These are phyloP conservation scores for Chamaenerion angustifolium DNA, from an alignment of 345 rosid genomes.

Conservation along the genomic window DNA sequence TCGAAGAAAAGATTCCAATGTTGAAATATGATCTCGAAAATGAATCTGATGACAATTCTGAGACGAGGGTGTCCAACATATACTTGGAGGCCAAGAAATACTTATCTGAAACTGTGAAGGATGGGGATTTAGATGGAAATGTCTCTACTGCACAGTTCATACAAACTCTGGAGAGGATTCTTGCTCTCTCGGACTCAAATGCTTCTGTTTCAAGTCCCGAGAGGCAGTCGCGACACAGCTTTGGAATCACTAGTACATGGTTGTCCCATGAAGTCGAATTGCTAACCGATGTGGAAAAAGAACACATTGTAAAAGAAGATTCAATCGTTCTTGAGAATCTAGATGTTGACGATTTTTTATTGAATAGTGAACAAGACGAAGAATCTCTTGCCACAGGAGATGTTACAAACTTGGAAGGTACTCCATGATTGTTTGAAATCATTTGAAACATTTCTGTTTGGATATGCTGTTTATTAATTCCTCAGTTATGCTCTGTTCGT, in stretches of 20 bases:
- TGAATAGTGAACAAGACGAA: neutral
- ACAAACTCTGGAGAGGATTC: slow-evolving; percentile 60
- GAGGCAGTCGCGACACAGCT: slow-evolving; percentile 21
- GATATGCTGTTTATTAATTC: neutral
- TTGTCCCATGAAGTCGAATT: slow-evolving; percentile 8
- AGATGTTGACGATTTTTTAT: neutral
- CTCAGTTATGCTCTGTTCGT: no score
- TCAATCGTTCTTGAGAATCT: neutral
- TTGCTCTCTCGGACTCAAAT: slow-evolving; percentile 54
- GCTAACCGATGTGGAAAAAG: slow-evolving; percentile 9
- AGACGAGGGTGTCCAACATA: slow-evolving; percentile 40
- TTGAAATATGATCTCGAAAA: slow-evolving; percentile 20
- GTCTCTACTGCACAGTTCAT: slow-evolving; percentile 28
- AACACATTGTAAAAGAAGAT: neutral
- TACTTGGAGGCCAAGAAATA: slow-evolving; percentile 80
- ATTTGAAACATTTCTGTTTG: neutral
- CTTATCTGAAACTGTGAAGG: slow-evolving; percentile 59
- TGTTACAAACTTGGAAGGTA: slow-evolving; percentile 1
- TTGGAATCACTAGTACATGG: slow-evolving; percentile 22
- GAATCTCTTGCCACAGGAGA: neutral
- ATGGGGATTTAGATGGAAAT: slow-evolving; percentile 28
- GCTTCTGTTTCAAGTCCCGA: slow-evolving; percentile 43
- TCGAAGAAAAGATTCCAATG: slow-evolving; percentile 42
- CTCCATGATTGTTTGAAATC: neutral
- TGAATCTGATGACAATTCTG: slow-evolving; percentile 19